These are phyloP conservation scores for Ilex aquifolium DNA, from an alignment of 257 asterid species.

Conservation along the genomic window DNA sequence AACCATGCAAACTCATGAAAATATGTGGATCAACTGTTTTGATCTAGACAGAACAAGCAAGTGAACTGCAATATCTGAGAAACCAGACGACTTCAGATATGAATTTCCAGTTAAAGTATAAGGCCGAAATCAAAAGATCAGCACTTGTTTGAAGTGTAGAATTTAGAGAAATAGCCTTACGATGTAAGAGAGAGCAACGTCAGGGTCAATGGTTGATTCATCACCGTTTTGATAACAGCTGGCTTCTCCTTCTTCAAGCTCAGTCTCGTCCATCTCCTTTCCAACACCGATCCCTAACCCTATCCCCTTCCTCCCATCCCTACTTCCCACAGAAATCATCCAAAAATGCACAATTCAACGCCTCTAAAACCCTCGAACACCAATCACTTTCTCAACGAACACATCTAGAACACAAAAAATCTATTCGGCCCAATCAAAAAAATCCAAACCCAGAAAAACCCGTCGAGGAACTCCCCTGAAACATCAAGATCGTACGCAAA, in stretches of 20 bases:
- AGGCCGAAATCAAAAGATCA: conserved; percentile 3
- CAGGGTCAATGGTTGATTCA: conserved; percentile 87
- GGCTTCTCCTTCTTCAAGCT: conserved; percentile 98
- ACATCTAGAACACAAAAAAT: conserved; percentile 18
- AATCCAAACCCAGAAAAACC: conserved; percentile 35
- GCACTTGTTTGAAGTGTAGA: not conserved
- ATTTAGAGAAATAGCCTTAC: conserved; percentile 38
- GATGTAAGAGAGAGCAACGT: conserved; percentile 85
- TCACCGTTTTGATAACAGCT: conserved; percentile 37
- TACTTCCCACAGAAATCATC: conserved; percentile 76
- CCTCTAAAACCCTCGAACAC: conserved; percentile 15
- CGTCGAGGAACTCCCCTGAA: conserved; percentile 20
- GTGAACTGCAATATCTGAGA: not conserved
- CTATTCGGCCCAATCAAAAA: conserved; percentile 22
- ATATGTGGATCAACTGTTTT: not conserved
- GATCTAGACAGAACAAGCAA: not conserved
- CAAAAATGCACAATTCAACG: conserved; percentile 20
- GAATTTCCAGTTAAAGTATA: not conserved
- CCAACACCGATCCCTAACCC: conserved; percentile 43
- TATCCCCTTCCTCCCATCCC: conserved; percentile 73
- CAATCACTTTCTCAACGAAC: conserved; percentile 26
- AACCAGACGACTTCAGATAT: not conserved
- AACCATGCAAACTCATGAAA: too few species aligned
- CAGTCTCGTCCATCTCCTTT: conserved; percentile 66
- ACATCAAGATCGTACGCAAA: conserved; percentile 31